Percentiles rank a stretch among this genome's conserved stretches.
Conservation (phyloP, 2,329 filamentous ascomycete genomes). For the Plenodomus biglobosus region DNA sequence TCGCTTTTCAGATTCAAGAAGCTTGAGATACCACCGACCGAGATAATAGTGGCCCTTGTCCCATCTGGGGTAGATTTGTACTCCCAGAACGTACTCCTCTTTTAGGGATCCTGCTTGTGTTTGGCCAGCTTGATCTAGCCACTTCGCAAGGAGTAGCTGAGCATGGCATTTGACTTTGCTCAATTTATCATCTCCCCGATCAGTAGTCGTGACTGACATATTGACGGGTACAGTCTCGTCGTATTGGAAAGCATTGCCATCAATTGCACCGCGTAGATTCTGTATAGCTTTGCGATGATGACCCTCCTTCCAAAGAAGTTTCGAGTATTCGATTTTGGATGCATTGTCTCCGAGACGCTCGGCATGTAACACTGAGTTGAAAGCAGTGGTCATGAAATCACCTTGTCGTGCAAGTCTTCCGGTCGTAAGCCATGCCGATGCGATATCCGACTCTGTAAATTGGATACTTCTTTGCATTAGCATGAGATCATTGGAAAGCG, state of each 20-base stretch:
- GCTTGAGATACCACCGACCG: slow-evolving; percentile 94
- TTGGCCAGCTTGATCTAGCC: slow-evolving; percentile 93
- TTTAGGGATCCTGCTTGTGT: slow-evolving; percentile 81
- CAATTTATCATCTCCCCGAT: slow-evolving; percentile 45
- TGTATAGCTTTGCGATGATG: slow-evolving; percentile 95
- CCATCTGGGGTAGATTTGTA: slow-evolving; percentile 71
- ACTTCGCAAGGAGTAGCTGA: slow-evolving; percentile 88
- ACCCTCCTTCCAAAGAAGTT: slow-evolving; percentile 88
- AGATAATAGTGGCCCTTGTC: slow-evolving; percentile 98
- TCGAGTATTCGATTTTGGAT: slow-evolving; percentile 91
- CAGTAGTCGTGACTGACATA: slow-evolving; percentile 43
- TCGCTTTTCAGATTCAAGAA: slow-evolving; percentile 83
- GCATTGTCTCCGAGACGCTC: slow-evolving; percentile 80
- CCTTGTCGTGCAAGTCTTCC: slow-evolving; percentile 85
- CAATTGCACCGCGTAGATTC: slow-evolving; percentile 82
- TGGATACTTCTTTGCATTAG: slow-evolving; percentile 44
- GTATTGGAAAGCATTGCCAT: slow-evolving; percentile 71
- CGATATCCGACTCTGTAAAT: slow-evolving; percentile 73
- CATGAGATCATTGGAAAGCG: background rate
- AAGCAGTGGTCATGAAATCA: slow-evolving; percentile 80
- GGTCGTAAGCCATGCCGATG: slow-evolving; percentile 80
- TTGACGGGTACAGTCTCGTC: slow-evolving; percentile 42
- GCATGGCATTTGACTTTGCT: slow-evolving; percentile 73
- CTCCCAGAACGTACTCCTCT: slow-evolving; percentile 71
- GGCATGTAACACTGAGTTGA: slow-evolving; percentile 90